phyloP scores from a whole-genome alignment of 202 grass and related monocot species.

The Eragrostis tef region DNA sequence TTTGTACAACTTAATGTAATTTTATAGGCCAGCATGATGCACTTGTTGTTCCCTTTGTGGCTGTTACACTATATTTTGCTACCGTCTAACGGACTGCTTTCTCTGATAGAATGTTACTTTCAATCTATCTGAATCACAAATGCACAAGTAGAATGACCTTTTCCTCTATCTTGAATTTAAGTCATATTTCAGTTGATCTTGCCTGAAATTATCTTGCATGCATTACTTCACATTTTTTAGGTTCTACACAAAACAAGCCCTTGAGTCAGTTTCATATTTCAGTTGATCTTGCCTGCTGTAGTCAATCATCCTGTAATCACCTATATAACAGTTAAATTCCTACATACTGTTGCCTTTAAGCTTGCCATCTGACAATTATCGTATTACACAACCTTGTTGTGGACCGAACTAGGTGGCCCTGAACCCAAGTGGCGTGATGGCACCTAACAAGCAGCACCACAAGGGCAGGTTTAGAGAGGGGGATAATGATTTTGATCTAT shows the following conservation, averaged over 20 bases:
- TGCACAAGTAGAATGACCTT: constrained; percentile 1
- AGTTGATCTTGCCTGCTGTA: background rate
- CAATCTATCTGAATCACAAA: background rate
- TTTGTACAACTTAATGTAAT: background rate
- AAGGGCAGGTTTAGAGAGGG: background rate
- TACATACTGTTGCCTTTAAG: constrained; percentile 1
- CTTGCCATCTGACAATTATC: constrained; percentile 20
- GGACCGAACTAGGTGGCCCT: background rate
- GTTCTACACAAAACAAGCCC: background rate
- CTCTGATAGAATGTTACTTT: background rate
- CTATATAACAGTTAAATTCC: background rate
- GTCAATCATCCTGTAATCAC: constrained; percentile 22
- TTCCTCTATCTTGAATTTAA: background rate
- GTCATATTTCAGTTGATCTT: no score
- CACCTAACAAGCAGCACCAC: background rate
- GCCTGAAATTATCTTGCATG: background rate
- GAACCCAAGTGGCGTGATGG: background rate
- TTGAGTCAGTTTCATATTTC: constrained; percentile 14
- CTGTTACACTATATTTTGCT: background rate
- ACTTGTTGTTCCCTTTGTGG: background rate
- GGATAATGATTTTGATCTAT: background rate
- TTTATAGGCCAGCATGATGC: background rate
- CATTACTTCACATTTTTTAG: background rate
- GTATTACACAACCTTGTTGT: background rate
- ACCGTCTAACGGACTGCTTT: constrained; percentile 3